Conservation (phyloP, 2,329 filamentous ascomycete genomes). For the Ascochyta viciae-villosae region DNA sequence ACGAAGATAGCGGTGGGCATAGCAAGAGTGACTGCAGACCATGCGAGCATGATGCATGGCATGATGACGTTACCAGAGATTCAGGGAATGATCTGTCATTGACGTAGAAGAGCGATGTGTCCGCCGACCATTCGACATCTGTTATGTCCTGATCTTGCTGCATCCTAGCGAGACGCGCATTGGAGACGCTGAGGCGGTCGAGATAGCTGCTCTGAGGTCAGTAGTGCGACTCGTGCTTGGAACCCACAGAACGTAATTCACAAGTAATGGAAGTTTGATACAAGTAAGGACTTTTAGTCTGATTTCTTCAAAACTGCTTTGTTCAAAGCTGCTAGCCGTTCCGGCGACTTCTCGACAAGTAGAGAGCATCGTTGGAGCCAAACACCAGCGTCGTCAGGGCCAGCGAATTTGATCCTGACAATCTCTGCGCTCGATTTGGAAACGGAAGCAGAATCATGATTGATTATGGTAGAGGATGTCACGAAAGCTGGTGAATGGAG, state of each 20-base stretch:
- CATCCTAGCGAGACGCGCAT: conserved; percentile 50
- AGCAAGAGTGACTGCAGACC: too few relatives aligned
- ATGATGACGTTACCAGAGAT: too few relatives aligned
- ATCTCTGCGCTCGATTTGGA: conserved; percentile 1
- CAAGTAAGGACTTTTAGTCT: conserved; percentile 40
- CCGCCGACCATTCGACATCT: conserved; percentile 48
- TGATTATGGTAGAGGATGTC: neutral
- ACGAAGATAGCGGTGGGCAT: too few relatives aligned
- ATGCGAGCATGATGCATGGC: conserved; percentile 22
- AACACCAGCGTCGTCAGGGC: neutral
- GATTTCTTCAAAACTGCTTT: conserved; percentile 34
- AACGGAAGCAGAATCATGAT: neutral
- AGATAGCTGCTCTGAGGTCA: conserved; percentile 41
- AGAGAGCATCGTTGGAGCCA: conserved; percentile 15
- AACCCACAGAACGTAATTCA: conserved; percentile 29
- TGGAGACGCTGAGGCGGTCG: conserved; percentile 52
- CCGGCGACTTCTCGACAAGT: conserved; percentile 13
- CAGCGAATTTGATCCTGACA: neutral
- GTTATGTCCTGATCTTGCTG: conserved; percentile 46
- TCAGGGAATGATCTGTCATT: conserved; percentile 24
- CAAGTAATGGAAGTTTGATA: conserved; percentile 43
- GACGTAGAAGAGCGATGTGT: conserved; percentile 55
- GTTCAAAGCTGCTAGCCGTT: conserved; percentile 32
- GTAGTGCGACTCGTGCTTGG: neutral
- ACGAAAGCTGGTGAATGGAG: neutral